Evolutionary conservation across 768 basidiomycete genomes (phyloP).

Genomic region (Mycena pura): DNA sequence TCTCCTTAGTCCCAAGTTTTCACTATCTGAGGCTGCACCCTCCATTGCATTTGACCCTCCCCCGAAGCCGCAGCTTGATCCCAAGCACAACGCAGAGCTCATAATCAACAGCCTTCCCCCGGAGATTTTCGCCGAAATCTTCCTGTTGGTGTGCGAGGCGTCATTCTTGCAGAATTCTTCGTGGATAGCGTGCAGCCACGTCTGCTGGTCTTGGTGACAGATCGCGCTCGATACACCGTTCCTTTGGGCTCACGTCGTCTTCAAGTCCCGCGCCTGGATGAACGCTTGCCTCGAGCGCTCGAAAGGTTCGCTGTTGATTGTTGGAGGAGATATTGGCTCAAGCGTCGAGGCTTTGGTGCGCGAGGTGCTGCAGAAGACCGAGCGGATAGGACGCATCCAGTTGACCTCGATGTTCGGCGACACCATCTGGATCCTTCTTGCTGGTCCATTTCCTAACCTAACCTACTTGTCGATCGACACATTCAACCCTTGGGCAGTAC

Average conservation of each 20-base stretch:
- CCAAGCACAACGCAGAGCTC: conserved; percentile 5
- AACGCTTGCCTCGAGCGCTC: conserved; percentile 12
- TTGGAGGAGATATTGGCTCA: neutral
- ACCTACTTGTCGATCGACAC: neutral
- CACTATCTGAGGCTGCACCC: no score
- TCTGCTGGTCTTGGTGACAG: conserved; percentile 16
- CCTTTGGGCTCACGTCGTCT: conserved; percentile 19
- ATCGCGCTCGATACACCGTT: conserved; percentile 4
- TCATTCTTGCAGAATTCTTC: neutral
- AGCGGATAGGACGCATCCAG: conserved; percentile 3
- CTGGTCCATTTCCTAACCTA: conserved; percentile 12
- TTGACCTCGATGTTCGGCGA: neutral
- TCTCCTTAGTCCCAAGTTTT: no score
- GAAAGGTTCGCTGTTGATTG: conserved; percentile 3
- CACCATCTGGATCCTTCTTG: neutral
- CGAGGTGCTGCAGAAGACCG: neutral
- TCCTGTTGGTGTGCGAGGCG: conserved; percentile 8
- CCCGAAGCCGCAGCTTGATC: conserved; percentile 4
- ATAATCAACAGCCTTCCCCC: conserved; percentile 13
- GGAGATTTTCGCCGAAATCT: conserved; percentile 18
- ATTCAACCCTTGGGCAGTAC: neutral
- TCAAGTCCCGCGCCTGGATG: conserved; percentile 1
- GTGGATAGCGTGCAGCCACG: conserved; percentile 19
- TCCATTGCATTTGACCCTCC: neutral
- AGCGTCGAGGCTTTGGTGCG: neutral